Evolutionary conservation across 805 yeast species (phyloP).

Genomic region (Candida tallmaniae): DNA sequence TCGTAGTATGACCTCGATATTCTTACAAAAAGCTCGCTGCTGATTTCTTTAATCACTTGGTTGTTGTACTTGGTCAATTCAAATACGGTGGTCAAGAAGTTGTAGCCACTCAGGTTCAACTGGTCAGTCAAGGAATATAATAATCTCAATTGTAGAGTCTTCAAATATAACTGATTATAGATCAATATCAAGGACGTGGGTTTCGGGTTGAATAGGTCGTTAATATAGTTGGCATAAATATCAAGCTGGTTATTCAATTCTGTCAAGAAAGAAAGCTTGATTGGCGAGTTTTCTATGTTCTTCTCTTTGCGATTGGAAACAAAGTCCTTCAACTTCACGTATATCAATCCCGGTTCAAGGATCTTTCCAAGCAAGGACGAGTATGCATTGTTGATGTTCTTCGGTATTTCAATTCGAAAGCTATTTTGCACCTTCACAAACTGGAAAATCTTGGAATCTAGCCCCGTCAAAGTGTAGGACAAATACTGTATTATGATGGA

Average conservation of each 20-base stretch:
- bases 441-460: slow-evolving; percentile 54
- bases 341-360: slow-evolving; percentile 71
- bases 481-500: slow-evolving; percentile 39
- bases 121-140: slow-evolving; percentile 41
- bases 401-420: slow-evolving; percentile 40
- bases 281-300: slow-evolving; percentile 40
- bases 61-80: slow-evolving; percentile 64
- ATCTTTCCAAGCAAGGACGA: slow-evolving; percentile 52
- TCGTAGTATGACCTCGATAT: slow-evolving; percentile 58
- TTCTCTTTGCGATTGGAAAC: slow-evolving; percentile 21
- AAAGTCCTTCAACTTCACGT: slow-evolving; percentile 37
- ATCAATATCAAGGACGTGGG: slow-evolving; percentile 32
- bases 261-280: slow-evolving; percentile 58
- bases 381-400: slow-evolving; percentile 49
- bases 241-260: slow-evolving; percentile 39
- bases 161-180: slow-evolving; percentile 42
- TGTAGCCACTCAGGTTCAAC: slow-evolving; percentile 39
- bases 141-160: slow-evolving; percentile 55
- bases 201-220: slow-evolving; percentile 23
- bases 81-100: slow-evolving; percentile 51
- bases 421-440: slow-evolving; percentile 29
- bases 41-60: slow-evolving; percentile 36
- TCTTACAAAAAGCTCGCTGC: slow-evolving; percentile 41
- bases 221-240: slow-evolving; percentile 32
- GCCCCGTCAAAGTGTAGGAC: slow-evolving; percentile 55